These are phyloP conservation scores for Botryotinia convoluta DNA, from an alignment of 2,329 filamentous ascomycete species.

Conservation along the genomic window DNA sequence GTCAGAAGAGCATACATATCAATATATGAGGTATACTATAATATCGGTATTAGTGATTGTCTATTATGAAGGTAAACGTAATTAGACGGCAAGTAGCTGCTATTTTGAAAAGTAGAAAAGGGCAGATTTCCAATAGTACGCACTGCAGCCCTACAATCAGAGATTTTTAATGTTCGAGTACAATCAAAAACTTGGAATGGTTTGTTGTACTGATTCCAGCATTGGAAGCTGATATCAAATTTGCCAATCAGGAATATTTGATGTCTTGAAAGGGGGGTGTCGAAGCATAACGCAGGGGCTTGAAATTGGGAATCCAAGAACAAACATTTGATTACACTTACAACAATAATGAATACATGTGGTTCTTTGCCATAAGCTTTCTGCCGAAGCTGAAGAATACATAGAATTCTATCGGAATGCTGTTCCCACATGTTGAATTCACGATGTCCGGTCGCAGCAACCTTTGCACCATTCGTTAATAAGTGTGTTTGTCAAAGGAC, in stretches of 20 bases:
- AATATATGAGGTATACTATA: conserved; percentile 48
- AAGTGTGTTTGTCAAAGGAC: conserved; percentile 23
- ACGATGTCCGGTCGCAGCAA: conserved; percentile 44
- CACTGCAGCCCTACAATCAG: not conserved
- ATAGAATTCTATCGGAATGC: conserved; percentile 51
- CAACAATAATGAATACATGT: conserved; percentile 51
- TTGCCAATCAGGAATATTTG: not conserved
- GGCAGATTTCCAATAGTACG: not conserved
- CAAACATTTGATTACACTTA: not conserved
- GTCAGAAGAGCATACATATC: conserved; percentile 55
- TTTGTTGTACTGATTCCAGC: not conserved
- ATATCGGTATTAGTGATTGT: not conserved
- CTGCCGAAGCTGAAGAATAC: conserved; percentile 48
- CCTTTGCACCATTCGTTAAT: conserved; percentile 37
- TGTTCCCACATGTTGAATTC: conserved; percentile 52
- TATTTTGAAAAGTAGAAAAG: not conserved
- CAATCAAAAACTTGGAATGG: not conserved
- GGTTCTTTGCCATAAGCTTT: conserved; percentile 45
- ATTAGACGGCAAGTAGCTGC: not conserved
- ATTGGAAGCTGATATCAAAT: not conserved
- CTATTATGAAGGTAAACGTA: not conserved
- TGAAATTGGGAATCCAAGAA: not conserved
- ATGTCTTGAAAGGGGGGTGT: not conserved
- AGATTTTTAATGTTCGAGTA: not conserved
- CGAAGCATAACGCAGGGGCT: not conserved